Evolutionary conservation across 2,329 filamentous ascomycete species (phyloP).

Genomic region (Pestalotiopsis fici): DNA sequence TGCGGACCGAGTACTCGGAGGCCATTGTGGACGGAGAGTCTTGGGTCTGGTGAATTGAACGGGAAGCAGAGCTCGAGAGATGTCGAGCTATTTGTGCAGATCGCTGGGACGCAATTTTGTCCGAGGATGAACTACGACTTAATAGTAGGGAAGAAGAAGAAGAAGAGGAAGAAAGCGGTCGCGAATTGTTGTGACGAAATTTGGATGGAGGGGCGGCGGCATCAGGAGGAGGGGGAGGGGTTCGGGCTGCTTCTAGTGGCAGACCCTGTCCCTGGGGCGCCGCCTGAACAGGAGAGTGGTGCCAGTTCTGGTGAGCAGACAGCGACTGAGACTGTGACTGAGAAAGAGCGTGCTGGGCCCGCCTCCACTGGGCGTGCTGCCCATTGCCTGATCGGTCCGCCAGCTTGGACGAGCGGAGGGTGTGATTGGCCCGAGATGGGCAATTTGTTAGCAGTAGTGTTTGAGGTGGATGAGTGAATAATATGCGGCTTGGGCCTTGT

Average conservation of each 20-base stretch:
- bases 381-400: conserved; percentile 8
- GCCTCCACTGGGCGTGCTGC: not conserved
- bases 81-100: conserved; percentile 58
- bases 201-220: conserved; percentile 19
- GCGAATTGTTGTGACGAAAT: conserved; percentile 13
- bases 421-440: conserved; percentile 11
- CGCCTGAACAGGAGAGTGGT: not conserved
- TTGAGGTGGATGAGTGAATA: not conserved
- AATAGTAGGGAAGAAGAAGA: conserved; percentile 11
- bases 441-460: conserved; percentile 1
- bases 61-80: conserved; percentile 40
- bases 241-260: not conserved
- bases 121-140: conserved; percentile 9
- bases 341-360: not conserved
- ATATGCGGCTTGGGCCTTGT: not conserved
- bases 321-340: not conserved
- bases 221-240: conserved; percentile 22
- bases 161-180: conserved; percentile 14
- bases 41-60: conserved; percentile 19
- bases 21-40: conserved; percentile 50
- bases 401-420: conserved; percentile 5
- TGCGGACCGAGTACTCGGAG: conserved; percentile 75
- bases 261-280: conserved; percentile 6
- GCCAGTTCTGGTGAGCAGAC: not conserved
- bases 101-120: conserved; percentile 50